These are phyloP conservation scores for Penicillium mononematosum DNA, from an alignment of 495 filamentous ascomycete species.

Conservation along the genomic window DNA sequence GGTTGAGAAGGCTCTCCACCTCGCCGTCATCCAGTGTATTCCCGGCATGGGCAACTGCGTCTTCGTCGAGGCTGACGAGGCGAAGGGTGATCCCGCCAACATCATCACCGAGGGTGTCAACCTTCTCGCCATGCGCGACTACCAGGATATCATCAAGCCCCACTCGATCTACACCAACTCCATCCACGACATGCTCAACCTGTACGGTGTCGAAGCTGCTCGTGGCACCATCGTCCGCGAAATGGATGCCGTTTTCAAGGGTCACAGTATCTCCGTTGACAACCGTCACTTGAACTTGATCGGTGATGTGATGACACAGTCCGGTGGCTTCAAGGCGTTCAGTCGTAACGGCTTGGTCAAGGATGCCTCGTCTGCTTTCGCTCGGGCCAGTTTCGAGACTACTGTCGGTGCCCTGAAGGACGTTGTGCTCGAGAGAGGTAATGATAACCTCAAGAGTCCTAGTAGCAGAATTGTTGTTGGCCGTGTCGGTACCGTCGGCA, in stretches of 20 bases:
- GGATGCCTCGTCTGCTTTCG: slow-evolving; percentile 79
- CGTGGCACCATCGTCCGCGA: slow-evolving; percentile 83
- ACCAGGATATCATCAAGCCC: slow-evolving; percentile 80
- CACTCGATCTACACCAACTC: slow-evolving; percentile 89
- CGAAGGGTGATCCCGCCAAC: slow-evolving; percentile 52
- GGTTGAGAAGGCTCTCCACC: slow-evolving; percentile 72
- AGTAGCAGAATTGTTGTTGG: slow-evolving; percentile 88
- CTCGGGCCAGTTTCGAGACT: slow-evolving; percentile 99
- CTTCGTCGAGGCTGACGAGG: slow-evolving; percentile 62
- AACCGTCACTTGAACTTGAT: slow-evolving; percentile 92
- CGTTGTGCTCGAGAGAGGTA: slow-evolving; percentile 83
- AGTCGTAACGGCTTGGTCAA: slow-evolving; percentile 80
- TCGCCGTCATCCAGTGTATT: slow-evolving; percentile 84
- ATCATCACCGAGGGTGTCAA: slow-evolving; percentile 86
- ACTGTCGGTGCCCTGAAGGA: slow-evolving; percentile 90
- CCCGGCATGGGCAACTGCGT: slow-evolving; percentile 68
- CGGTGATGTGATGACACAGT: slow-evolving; percentile 92
- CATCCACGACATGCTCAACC: slow-evolving; percentile 74
- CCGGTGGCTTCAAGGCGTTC: slow-evolving; percentile 84
- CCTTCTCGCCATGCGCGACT: slow-evolving; percentile 83
- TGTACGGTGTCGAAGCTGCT: slow-evolving; percentile 93
- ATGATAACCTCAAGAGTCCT: slow-evolving; percentile 82
- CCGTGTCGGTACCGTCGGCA: slow-evolving; percentile 76
- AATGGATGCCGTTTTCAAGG: slow-evolving; percentile 80
- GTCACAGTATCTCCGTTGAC: slow-evolving; percentile 93